Base-by-base conservation (phyloP, 768 basidiomycete genomes). In the Hericium alpestre region DNA sequence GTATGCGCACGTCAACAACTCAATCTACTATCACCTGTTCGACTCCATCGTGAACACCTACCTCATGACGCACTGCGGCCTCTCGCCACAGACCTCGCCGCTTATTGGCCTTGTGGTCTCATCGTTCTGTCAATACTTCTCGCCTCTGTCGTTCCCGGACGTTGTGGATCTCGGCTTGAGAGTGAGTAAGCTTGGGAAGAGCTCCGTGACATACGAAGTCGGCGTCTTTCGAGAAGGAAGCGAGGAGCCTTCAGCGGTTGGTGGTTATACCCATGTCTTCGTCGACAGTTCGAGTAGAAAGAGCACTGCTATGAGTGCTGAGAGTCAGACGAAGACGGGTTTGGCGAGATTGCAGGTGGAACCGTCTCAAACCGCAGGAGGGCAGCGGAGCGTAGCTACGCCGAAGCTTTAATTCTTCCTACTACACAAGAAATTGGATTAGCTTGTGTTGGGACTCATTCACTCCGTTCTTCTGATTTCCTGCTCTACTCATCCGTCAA, bases 1-100 rank as follows among this genome's bases (percentile, higher is more conserved):
- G 63, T 91, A 91, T 65, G 76, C 79, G 12, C 89, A 91, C 59
- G 73, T 90, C 65, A 90, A 91, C 71, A 92, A 91, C 68, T 76
- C 85, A 0, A 71, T 89, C 15, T 92, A 90, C 69, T 87, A 88
- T 65, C 86, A 87, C 64, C 75, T 88, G 56, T 87, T 90, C 70
- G 90, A 91, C 70, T 87, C 88, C 4, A 73, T 90, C 64, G 74
- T 91, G 69, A 92, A 91, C 67, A 78, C 84, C 9, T 92, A 88
- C 69, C 81, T 90, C 59, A 82, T 89, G 39, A 72, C 79, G 55
- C 72, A 75, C 37, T 90, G 87, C 61, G 76, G 74, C 11, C 73
- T 83, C 40, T 65, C 74, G 3, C 86, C 88, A 0, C 54, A 64
- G 9, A 66, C 71, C 3, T 79, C 83, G 0, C 68, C 74, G 0